Conservation (phyloP, 1,284 basidiomycete species). For the Rhizoctonia solani region DNA sequence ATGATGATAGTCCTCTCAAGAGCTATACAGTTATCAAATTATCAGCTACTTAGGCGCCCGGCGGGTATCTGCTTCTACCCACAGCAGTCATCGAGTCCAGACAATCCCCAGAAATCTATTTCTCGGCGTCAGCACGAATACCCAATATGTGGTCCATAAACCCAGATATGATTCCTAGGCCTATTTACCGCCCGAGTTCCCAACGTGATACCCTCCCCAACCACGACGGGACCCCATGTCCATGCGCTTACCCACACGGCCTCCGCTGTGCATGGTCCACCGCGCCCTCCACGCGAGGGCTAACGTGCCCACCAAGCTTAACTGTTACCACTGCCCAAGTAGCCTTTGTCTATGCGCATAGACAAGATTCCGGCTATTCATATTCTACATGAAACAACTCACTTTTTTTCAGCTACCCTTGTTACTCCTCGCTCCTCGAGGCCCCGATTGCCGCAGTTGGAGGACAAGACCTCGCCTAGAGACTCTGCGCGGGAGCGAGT, state of each 20-base stretch:
- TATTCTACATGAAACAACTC: conserved; percentile 19
- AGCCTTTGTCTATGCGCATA: too few species aligned
- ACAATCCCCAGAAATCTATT: background rate
- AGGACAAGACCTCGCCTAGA: conserved; percentile 13
- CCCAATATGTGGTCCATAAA: too few species aligned
- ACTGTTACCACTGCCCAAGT: too few species aligned
- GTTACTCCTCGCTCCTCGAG: conserved; percentile 6
- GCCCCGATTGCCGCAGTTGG: conserved; percentile 29
- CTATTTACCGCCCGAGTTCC: too few species aligned
- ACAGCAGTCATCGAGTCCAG: conserved; percentile 1
- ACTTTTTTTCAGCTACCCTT: background rate
- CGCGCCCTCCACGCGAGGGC: too few species aligned
- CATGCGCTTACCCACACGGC: too few species aligned
- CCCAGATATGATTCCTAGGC: too few species aligned
- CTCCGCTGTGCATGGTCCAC: too few species aligned
- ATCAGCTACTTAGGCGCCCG: conserved; percentile 8
- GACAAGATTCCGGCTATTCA: background rate
- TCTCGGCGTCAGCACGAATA: too few species aligned
- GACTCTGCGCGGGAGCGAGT: background rate
- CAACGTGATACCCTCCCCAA: too few species aligned
- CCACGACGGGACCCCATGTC: too few species aligned
- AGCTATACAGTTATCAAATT: conserved; percentile 8
- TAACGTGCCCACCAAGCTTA: too few species aligned
- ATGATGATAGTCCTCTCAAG: background rate
- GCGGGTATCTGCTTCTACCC: conserved; percentile 7